Evolutionary conservation across 1,284 basidiomycete genomes (phyloP), one percentile per base, ranked within the genome.

Genomic region (Cryptococcus jaspeensis): DNA sequence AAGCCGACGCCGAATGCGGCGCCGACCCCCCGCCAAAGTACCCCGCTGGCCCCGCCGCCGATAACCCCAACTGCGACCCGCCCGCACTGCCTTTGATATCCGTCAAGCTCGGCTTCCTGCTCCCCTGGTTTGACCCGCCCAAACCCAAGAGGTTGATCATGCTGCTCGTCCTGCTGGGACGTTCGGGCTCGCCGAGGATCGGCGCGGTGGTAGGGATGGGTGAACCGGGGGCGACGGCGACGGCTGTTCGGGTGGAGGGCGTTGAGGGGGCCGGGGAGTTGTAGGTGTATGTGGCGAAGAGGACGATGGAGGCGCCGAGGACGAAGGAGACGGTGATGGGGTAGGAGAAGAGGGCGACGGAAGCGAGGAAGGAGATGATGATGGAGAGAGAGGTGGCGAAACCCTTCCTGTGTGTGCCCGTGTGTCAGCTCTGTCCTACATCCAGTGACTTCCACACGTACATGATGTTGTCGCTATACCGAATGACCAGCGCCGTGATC

Each of bases 311-410:
- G 0, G 90, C 87, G 50, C 93, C 93, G 37, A 90, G 78, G 58
- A 93, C 77, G 73, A 97, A 97, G 0, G 88, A 85, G 54, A 86
- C 81, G 0, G 93, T 90, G 74, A 97, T 87, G 43, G 83, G 83
- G 80, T 93, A 93, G 71, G 88, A 81, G 82, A 96, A 96, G 41
- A 96, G 84, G 9, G 84, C 84, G 54, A 95, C 87, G 5, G 89
- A 91, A 2, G 89, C 90, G 56, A 92, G 81, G 83, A 95, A 96
- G 48, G 92, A 94, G 63, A 97, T 84, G 66, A 97, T 85, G 75
- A 97, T 96, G 72, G 88, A 89, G 62, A 97, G 81, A 63, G 87
- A 90, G 5, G 93, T 95, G 13, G 94, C 94, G 71, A 97, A 97
- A 38, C 94, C 91, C 76, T 95, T 94, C 73, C 69, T 73, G 55